These are phyloP conservation scores for Vigna trinervia DNA, from an alignment of 306 rosid genomes.

Conservation along the genomic window DNA sequence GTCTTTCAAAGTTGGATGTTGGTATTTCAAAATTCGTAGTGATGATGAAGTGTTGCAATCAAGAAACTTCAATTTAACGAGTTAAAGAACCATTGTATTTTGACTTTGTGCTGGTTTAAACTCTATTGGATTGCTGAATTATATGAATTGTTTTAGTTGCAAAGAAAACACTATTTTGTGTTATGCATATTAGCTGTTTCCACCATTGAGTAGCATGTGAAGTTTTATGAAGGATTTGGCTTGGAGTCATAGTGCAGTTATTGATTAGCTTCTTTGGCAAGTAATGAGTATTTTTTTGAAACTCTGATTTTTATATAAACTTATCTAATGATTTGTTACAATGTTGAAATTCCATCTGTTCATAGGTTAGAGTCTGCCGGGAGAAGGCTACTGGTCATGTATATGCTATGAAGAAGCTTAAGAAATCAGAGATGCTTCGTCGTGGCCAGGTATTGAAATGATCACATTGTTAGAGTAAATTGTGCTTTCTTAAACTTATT, in stretches of 20 bases:
- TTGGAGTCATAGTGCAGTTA: constrained; percentile 19
- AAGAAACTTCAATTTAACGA: constrained; percentile 9
- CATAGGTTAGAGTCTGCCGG: constrained; percentile 84
- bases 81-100: constrained; percentile 2
- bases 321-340: constrained; percentile 7
- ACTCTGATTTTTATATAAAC: constrained; percentile 31
- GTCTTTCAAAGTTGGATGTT: background rate
- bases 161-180: background rate
- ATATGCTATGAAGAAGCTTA: constrained; percentile 93
- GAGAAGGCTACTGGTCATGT: constrained; percentile 81
- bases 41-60: constrained; percentile 6
- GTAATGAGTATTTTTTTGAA: background rate
- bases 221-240: constrained; percentile 12
- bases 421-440: constrained; percentile 93
- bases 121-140: background rate
- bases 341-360: constrained; percentile 41
- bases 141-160: background rate
- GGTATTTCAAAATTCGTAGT: background rate
- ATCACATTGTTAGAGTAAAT: background rate
- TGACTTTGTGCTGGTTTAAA: background rate
- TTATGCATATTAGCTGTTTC: constrained; percentile 27
- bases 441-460: constrained; percentile 68
- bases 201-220: background rate
- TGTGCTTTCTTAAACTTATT: constrained; percentile 29
- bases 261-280: constrained; percentile 32